Evolutionary conservation across 2,329 filamentous ascomycete genomes (phyloP), one percentile per base, ranked within the genome.

Genomic region (Albifimbria verrucaria): DNA sequence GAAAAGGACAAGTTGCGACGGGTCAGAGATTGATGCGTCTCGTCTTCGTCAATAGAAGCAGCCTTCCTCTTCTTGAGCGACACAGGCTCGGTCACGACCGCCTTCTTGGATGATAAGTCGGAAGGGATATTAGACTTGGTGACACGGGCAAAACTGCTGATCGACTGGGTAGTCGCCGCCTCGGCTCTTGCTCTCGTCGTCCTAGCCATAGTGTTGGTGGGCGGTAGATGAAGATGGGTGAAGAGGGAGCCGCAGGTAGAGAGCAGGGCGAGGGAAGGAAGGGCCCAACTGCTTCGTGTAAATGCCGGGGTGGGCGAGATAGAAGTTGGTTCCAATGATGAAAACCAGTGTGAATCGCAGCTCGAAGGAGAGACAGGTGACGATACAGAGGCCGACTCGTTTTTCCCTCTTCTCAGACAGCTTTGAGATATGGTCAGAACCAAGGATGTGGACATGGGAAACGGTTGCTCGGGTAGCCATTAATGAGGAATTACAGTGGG

Each of bases 111-210:
- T 9, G 68, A 59, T n/a, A 52, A 41, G 43, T 65, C 63, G 17
- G 56, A 54, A 20, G 62, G 57, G 18, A 56, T 52, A 20, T 66
- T 59, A 21, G 62, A 61, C 65, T 81, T 82, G 28, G 77, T 79
- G 47, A 80, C 65, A 50, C 77, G 77, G 45, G 72, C 61, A 60
- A 79, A 81, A 61, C 58, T 71, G 66, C 63, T 69, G 51, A 81
- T 79, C 57, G 65, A 55, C 22, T 65, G 65, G 36, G 50, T 56
- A 51, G 59, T 55, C 25, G 45, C 52, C 46, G 53, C 57, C 41
- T 66, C 58, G 20, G 57, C 48, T 48, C 50, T 59, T 53, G 62
- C 58, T 57, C 58, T 63, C 52, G 59, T 51, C 21, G 58, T 58
- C 61, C 52, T 70, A 63, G 59, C 57, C 59, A 57, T 68, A 39